Evolutionary conservation across 768 basidiomycete genomes (phyloP), one percentile per base, ranked within the genome.

Genomic region (Rhodotorula graminis): DNA sequence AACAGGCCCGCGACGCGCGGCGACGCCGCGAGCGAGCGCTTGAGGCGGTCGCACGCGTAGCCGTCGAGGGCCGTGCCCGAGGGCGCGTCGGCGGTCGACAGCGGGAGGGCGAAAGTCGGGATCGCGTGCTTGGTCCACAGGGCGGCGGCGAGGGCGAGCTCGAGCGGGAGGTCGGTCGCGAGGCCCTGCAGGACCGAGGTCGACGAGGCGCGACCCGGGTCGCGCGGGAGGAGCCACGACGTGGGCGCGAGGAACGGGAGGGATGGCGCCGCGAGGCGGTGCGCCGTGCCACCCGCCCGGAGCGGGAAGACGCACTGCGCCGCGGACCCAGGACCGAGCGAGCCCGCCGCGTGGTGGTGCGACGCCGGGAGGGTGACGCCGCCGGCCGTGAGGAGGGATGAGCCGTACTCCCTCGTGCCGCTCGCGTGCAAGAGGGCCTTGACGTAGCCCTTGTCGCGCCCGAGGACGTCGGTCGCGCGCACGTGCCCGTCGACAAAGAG

Each of bases 211-310:
- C 19, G 3, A 15, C 27, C 0, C 9, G 65, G 47, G 33, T 25
- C 21, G 25, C 33, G 25, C 33, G 65, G 69, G 19, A 61, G 57
- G 56, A 75, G 70, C 71, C 71, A 76, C 23, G 68, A 56, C 15
- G 62, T 47, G 23, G 69, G 47, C 53, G 70, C 37, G 50, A 76
- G 69, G 71, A 76, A 72, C 19, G 71, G 71, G 19, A 63, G 60
- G 8, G 71, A 50, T 0, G 74, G 71, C 29, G 65, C 49, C 31
- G 65, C 47, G 15, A 75, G 40, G 19, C 61, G 42, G 16, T 31
- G n/a, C 16, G 53, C n/a, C 29, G 25, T 29, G 4, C 29, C 11
- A 3, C 27, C 19, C 29, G 25, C 23, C 3, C 29, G 6, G 14
- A 18, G 15, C 21, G 56, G 65, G 44, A 49, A 71, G 31, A 42